These are phyloP conservation scores for Physcomitrellopsis africana DNA, from an alignment of 225 moss, liverwort and hornwort species.

Conservation along the genomic window DNA sequence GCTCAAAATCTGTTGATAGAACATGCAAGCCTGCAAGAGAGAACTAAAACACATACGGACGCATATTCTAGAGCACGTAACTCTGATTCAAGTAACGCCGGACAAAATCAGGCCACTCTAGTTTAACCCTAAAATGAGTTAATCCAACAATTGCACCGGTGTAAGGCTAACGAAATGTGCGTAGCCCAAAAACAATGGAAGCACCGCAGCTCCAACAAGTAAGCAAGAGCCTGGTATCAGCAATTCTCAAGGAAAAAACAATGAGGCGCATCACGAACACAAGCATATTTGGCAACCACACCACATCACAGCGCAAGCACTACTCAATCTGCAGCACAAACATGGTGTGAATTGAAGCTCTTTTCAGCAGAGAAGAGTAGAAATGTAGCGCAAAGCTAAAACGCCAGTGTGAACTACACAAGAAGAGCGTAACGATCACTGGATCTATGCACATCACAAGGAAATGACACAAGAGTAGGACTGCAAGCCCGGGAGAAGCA, in stretches of 20 bases:
- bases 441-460: background rate
- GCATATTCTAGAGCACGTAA: background rate
- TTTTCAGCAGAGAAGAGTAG: slow-evolving; percentile 4
- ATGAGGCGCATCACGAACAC: background rate
- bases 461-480: background rate
- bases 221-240: background rate
- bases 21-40: background rate
- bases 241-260: background rate
- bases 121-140: slow-evolving; percentile 20
- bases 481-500: background rate
- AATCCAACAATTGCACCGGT: slow-evolving; percentile 8
- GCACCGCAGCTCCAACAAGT: background rate
- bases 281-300: slow-evolving; percentile 21
- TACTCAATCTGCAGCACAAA: slow-evolving; percentile 2
- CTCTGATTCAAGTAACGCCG: slow-evolving; percentile 13
- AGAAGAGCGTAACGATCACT: background rate
- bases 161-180: background rate
- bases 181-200: background rate
- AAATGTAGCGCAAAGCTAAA: slow-evolving; percentile 4
- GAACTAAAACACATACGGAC: slow-evolving; percentile 4
- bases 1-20: slow-evolving; percentile 2
- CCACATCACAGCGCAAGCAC: slow-evolving; percentile 9
- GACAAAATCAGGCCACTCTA: slow-evolving; percentile 14
- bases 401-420: slow-evolving; percentile 11
- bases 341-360: background rate